A percentile compares a stretch with the other conserved stretches of the same genome.
These are phyloP conservation scores for Solanum clarkiae DNA, from an alignment of 257 asterid genomes.

Conservation along the genomic window DNA sequence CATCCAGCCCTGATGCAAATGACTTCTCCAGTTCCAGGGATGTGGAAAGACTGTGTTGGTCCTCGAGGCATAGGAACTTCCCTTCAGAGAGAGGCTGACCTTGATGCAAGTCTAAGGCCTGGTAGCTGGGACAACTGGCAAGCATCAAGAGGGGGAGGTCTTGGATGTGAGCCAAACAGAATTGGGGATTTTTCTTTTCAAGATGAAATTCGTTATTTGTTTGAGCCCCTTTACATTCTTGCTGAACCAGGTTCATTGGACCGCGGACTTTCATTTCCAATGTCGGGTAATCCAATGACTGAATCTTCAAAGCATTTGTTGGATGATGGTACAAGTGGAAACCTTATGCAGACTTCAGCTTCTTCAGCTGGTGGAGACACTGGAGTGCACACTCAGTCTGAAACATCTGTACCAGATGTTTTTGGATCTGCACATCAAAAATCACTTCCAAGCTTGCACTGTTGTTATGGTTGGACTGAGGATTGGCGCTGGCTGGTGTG, in stretches of 20 bases:
- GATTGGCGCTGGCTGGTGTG: slow-evolving; percentile 99
- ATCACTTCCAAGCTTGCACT: slow-evolving; percentile 78
- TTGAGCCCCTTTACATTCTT: slow-evolving; percentile 92
- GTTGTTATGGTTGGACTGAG: slow-evolving; percentile 99
- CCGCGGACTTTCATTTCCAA: slow-evolving; percentile 64
- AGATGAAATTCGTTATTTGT: slow-evolving; percentile 72
- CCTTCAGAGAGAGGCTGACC: slow-evolving; percentile 79
- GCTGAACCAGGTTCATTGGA: slow-evolving; percentile 92
- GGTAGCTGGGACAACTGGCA: slow-evolving; percentile 97
- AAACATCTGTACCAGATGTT: slow-evolving; percentile 58
- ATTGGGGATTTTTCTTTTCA: slow-evolving; percentile 48
- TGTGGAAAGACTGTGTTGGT: slow-evolving; percentile 94
- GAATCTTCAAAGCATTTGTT: slow-evolving; percentile 59
- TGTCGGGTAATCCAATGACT: slow-evolving; percentile 36
- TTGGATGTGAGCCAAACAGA: slow-evolving; percentile 61
- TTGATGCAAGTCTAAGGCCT: slow-evolving; percentile 77
- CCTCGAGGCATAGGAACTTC: slow-evolving; percentile 57
- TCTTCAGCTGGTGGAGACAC: slow-evolving; percentile 66
- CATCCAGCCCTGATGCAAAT: slow-evolving; percentile 65
- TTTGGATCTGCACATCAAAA: slow-evolving; percentile 61
- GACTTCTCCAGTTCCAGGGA: slow-evolving; percentile 61
- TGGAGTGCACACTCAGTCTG: slow-evolving; percentile 55
- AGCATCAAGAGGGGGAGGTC: slow-evolving; percentile 62
- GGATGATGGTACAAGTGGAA: slow-evolving; percentile 70
- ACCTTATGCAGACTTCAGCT: slow-evolving; percentile 55